A percentile compares a stretch with the other conserved stretches of the same genome.
These are phyloP conservation scores for Panicum miliaceum DNA, from an alignment of 176 grass and related monocot genomes.

Conservation along the genomic window DNA sequence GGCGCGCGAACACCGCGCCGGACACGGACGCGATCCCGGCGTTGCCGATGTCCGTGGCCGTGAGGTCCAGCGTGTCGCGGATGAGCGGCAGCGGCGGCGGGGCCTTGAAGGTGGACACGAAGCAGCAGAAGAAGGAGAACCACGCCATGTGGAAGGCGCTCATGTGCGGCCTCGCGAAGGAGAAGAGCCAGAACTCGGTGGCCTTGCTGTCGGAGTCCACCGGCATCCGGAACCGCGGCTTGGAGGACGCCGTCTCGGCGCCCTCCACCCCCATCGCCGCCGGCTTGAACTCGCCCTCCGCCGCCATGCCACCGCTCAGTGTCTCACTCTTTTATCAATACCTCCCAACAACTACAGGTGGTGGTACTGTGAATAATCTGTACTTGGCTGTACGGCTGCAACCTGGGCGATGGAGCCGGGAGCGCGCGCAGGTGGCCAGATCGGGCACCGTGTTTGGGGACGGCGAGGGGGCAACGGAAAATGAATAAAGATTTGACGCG, in stretches of 20 bases:
- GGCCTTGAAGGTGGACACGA: slow-evolving; percentile 84
- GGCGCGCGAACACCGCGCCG: slow-evolving; percentile 81
- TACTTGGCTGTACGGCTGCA: no score
- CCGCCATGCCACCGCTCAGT: background rate
- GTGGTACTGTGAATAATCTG: no score
- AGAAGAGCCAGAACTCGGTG: slow-evolving; percentile 93
- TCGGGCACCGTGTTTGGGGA: background rate
- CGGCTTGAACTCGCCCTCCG: slow-evolving; percentile 12
- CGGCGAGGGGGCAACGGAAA: slow-evolving; percentile 36
- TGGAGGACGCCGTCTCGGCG: slow-evolving; percentile 18
- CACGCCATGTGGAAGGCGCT: slow-evolving; percentile 85
- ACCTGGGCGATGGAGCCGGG: no score
- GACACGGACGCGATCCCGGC: slow-evolving; percentile 93
- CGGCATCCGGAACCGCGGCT: slow-evolving; percentile 65
- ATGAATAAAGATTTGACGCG: slow-evolving; percentile 23
- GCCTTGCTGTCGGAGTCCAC: slow-evolving; percentile 95
- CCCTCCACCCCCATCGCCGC: slow-evolving; percentile 48
- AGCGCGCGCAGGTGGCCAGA: background rate
- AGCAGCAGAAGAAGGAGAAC: slow-evolving; percentile 99
- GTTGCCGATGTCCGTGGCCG: slow-evolving; percentile 87
- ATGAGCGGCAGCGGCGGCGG: slow-evolving; percentile 87
- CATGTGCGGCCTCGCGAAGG: slow-evolving; percentile 84
- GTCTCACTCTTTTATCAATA: background rate
- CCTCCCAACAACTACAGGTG: no score
- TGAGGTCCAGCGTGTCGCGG: slow-evolving; percentile 76